Percentiles rank a stretch among this genome's conserved stretches.
phyloP scores from a whole-genome alignment of 495 filamentous ascomycete genomes.

The Physcia stellaris region DNA sequence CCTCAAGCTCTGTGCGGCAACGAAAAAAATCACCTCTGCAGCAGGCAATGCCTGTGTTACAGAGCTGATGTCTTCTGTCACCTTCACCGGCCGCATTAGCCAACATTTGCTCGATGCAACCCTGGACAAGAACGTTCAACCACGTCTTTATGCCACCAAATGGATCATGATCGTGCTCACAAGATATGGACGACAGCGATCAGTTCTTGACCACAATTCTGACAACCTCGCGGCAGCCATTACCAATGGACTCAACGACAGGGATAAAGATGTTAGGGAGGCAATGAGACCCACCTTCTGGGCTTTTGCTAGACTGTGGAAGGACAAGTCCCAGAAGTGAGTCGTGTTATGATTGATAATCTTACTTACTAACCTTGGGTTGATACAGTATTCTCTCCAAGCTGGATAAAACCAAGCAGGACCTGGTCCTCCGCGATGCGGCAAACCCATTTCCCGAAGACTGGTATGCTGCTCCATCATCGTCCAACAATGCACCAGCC shows the following conservation, averaged over 20 bases:
- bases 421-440: conserved; percentile 61
- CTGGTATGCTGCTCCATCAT: conserved; percentile 32
- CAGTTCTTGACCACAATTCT: conserved; percentile 67
- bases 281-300: conserved; percentile 74
- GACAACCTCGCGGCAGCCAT: conserved; percentile 78
- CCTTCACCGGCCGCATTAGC: conserved; percentile 65
- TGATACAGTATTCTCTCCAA: conserved; percentile 60
- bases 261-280: conserved; percentile 78
- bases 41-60: conserved; percentile 66
- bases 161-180: conserved; percentile 76
- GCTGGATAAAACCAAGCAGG: conserved; percentile 61
- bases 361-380: conserved; percentile 17
- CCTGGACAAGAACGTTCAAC: conserved; percentile 83
- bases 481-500: conserved; percentile 20
- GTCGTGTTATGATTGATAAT: conserved; percentile 13
- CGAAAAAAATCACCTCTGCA: conserved; percentile 80
- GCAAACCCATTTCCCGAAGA: conserved; percentile 61
- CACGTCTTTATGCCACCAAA: conserved; percentile 60
- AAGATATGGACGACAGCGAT: conserved; percentile 67
- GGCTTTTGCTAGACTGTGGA: conserved; percentile 66
- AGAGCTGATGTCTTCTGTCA: conserved; percentile 58
- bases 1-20: conserved; percentile 71
- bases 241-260: conserved; percentile 70
- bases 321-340: conserved; percentile 59
- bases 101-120: conserved; percentile 68